A percentile compares a stretch with the other conserved stretches of the same genome.
phyloP scores from a whole-genome alignment of 2,329 filamentous ascomycete genomes.

The Ophiostoma sp. region DNA sequence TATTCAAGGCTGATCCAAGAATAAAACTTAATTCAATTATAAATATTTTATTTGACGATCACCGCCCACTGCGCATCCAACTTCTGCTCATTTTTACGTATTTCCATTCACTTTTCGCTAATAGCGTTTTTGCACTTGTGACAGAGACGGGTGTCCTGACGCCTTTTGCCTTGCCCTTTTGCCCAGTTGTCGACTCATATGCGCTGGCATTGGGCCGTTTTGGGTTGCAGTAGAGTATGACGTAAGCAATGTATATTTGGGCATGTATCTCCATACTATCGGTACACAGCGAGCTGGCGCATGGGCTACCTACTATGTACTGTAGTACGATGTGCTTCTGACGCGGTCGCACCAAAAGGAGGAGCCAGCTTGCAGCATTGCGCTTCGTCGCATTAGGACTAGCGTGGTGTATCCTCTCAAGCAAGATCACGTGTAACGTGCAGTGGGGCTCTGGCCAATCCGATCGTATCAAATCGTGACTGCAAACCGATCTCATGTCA shows the following conservation, averaged over 20 bases:
- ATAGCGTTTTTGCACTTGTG: not conserved
- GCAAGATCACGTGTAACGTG: not conserved
- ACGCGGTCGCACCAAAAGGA: constrained; percentile 11
- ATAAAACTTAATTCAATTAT: not conserved
- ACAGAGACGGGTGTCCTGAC: not conserved
- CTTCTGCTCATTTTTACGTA: not conserved
- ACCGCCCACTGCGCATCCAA: not conserved
- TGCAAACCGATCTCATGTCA: not conserved
- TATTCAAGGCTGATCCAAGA: not conserved
- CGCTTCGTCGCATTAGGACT: not conserved
- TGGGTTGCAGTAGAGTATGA: not conserved
- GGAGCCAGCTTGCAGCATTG: not conserved
- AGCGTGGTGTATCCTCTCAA: not conserved
- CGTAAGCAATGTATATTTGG: not conserved
- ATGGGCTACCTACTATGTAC: not conserved
- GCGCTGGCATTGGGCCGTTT: not conserved
- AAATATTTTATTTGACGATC: constrained; percentile 1
- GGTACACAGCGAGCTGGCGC: not conserved
- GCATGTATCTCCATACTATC: not conserved
- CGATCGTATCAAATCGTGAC: not conserved
- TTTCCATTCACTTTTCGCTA: not conserved
- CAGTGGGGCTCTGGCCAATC: constrained; percentile 7
- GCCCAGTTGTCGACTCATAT: not conserved
- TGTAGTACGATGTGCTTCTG: not conserved
- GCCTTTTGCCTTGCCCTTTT: not conserved